Conservation (phyloP, 352 stramenopile species). For the Pythium rhizo-oryzae region DNA sequence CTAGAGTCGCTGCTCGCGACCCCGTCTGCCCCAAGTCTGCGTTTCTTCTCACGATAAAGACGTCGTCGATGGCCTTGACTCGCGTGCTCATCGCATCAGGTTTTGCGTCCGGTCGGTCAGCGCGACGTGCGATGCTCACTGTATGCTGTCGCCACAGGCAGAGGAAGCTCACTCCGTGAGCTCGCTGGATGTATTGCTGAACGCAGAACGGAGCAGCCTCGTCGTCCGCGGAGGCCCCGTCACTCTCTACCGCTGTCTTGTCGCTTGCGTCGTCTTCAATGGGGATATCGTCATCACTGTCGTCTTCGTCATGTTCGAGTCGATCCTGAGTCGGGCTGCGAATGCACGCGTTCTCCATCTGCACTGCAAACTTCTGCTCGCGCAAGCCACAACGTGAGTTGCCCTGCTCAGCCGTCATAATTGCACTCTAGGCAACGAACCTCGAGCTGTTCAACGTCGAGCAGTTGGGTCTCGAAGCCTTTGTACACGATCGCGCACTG, state of each 20-base stretch:
- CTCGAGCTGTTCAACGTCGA: constrained; percentile 41
- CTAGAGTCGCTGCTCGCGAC: background rate
- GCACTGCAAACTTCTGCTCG: constrained; percentile 35
- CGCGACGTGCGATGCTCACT: background rate
- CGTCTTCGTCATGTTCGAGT: no score
- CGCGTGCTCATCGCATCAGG: background rate
- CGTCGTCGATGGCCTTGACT: constrained; percentile 6
- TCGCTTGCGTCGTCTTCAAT: background rate
- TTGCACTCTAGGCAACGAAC: constrained; percentile 19
- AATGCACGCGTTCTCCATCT: constrained; percentile 43
- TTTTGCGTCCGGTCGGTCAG: no score
- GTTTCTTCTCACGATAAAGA: constrained; percentile 10
- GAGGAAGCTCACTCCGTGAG: constrained; percentile 41
- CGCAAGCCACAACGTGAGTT: background rate
- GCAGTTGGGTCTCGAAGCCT: constrained; percentile 33
- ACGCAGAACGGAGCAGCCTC: constrained; percentile 38
- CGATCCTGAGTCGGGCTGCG: background rate
- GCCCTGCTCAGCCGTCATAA: no score
- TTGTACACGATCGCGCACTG: constrained; percentile 35
- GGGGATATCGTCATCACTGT: background rate
- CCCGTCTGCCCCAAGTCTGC: background rate
- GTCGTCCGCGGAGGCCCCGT: background rate
- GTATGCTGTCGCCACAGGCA: constrained; percentile 37
- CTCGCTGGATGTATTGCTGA: constrained; percentile 39
- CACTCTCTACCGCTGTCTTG: background rate